Percentiles rank a stretch among this genome's conserved stretches.
These are phyloP conservation scores for Suillus spraguei DNA, from an alignment of 768 basidiomycete genomes.

Conservation along the genomic window DNA sequence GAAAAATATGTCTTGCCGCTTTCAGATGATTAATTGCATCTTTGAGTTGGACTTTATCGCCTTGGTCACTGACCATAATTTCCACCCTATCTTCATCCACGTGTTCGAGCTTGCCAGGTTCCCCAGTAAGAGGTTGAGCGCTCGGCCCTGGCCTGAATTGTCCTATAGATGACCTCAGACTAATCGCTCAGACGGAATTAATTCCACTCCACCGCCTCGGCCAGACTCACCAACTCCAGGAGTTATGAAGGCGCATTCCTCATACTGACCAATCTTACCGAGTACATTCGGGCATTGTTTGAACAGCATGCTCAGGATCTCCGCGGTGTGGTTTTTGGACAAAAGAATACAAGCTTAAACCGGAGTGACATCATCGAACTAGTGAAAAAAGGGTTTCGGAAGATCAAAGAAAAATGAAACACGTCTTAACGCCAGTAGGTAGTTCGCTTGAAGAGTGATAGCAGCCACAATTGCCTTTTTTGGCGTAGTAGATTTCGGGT, in stretches of 20 bases:
- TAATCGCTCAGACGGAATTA: neutral
- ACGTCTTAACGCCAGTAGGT: neutral
- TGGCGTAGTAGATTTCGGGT: neutral
- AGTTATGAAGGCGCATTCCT: conserved; percentile 55
- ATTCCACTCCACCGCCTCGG: neutral
- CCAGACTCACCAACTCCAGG: conserved; percentile 50
- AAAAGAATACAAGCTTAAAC: conserved; percentile 59
- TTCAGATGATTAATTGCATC: conserved; percentile 48
- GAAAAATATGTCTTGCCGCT: conserved; percentile 37
- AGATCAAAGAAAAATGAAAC: neutral
- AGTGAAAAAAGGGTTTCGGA: conserved; percentile 19
- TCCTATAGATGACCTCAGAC: conserved; percentile 30
- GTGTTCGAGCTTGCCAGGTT: conserved; percentile 42
- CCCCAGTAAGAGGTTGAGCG: conserved; percentile 50
- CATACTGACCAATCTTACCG: conserved; percentile 56
- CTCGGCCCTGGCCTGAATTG: conserved; percentile 45
- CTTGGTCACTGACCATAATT: conserved; percentile 45
- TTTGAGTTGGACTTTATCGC: conserved; percentile 37
- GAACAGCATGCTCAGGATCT: conserved; percentile 49
- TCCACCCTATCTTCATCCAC: conserved; percentile 60
- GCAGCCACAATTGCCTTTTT: conserved; percentile 21
- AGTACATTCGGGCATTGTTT: conserved; percentile 43
- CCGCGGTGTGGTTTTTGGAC: conserved; percentile 44
- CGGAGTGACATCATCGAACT: conserved; percentile 19
- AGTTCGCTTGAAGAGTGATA: neutral